Evolutionary conservation across 1,284 basidiomycete genomes (phyloP).

Genomic region (Cryptococcus sp.): DNA sequence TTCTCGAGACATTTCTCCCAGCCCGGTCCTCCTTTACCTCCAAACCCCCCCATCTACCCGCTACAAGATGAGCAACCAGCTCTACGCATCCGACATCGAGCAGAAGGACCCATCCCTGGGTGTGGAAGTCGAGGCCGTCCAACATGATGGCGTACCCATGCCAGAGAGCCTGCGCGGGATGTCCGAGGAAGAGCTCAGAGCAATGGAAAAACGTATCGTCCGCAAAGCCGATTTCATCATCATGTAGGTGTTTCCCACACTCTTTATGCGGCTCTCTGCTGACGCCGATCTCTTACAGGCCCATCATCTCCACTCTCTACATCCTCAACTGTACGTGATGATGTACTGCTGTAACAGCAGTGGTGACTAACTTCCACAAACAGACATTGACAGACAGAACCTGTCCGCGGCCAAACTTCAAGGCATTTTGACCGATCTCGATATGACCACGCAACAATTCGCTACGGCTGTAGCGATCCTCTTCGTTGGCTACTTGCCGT

Average conservation of each 20-base stretch:
- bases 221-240: conserved; percentile 37
- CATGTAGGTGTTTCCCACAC: conserved; percentile 18
- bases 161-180: conserved; percentile 27
- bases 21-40: no score
- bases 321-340: conserved; percentile 38
- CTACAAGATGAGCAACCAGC: no score
- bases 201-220: conserved; percentile 29
- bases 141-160: conserved; percentile 2
- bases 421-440: conserved; percentile 28
- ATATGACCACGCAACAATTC: conserved; percentile 37
- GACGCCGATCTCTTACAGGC: conserved; percentile 8
- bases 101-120: no score
- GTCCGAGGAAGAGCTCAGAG: conserved; percentile 23
- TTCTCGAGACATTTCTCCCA: no score
- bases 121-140: conserved; percentile 6
- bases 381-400: conserved; percentile 42
- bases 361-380: not conserved
- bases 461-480: conserved; percentile 32
- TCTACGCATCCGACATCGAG: no score
- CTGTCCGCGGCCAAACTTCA: conserved; percentile 26
- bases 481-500: conserved; percentile 43
- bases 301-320: conserved; percentile 34
- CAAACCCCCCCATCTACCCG: no score
- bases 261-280: not conserved
- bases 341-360: not conserved